Conservation (phyloP, 345 rosid species). For the Pistacia atlantica region DNA sequence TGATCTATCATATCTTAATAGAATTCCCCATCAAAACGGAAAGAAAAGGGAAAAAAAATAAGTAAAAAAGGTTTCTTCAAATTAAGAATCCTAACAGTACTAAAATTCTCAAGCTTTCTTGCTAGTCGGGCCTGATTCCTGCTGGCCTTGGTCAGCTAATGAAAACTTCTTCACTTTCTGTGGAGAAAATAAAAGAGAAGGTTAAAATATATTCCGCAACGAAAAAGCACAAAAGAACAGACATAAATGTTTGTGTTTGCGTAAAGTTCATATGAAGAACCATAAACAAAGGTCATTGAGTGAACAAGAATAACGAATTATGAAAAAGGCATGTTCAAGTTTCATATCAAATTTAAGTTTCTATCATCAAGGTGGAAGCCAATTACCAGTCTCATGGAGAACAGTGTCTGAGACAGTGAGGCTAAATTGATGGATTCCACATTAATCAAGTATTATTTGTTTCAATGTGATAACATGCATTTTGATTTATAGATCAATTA, state of each 20-base stretch:
- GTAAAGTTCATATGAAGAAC: background rate
- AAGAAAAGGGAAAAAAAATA: background rate
- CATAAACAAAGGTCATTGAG: background rate
- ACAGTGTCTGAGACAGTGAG: background rate
- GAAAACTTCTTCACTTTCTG: constrained; percentile 80
- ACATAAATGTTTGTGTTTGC: background rate
- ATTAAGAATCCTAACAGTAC: background rate
- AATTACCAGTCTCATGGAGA: background rate
- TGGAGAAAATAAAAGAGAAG: background rate
- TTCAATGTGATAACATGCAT: background rate
- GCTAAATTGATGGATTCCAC: background rate
- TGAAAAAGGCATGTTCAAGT: background rate
- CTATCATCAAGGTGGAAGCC: background rate
- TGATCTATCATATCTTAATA: background rate
- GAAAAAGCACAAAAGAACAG: background rate
- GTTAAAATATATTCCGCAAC: background rate
- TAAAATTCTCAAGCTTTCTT: constrained; percentile 41
- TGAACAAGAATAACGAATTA: background rate
- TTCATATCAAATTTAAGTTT: background rate
- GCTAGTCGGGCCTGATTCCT: constrained; percentile 33
- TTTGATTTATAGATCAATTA: background rate
- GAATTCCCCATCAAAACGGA: background rate
- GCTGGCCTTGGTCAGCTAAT: constrained; percentile 41
- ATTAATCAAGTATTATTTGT: background rate
- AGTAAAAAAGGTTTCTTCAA: background rate